Base-by-base conservation (phyloP, 164 flowering plant species). In the Houttuynia cordata region DNA sequence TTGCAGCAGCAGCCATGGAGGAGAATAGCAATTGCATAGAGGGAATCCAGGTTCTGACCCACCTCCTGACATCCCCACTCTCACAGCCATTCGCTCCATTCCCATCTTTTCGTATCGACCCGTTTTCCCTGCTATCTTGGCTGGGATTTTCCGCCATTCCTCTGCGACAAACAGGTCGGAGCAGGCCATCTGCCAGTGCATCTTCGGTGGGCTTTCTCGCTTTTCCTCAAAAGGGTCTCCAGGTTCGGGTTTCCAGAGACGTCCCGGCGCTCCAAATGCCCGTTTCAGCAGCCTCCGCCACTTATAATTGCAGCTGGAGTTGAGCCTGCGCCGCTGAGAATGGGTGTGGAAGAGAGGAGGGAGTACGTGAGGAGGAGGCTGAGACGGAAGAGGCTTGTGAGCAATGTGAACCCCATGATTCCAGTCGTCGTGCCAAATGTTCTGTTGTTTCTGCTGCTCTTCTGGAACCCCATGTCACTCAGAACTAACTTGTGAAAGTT, bases 81-180 rank as follows among this genome's bases (percentile, higher is more conserved):
- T 63, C 78, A 73, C 66, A 54, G 76, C n/a, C 97, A 94, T 4
- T 53, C 88, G 0, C 85, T 91, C 62, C 79, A 86, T 62, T 86
- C 96, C 7, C 94, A 91, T 61, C 58, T 82, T 68, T 81, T 88
- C 81, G 73, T 88, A 39, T 67, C 96, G 62, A 69, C 76, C 50
- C 85, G 73, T 53, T 66, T 91, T 75, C 96, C 94, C 20, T 85
- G 92, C 68, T 88, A 80, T 68, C 82, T 80, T 64, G 72, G 78
- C 67, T 91, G 91, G 87, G 87, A 91, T 68, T 92, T 81, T 70
- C 95, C 95, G 0, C 97, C 97, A 4, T n/a, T 85, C 57, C 82
- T 91, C 74, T 83, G 88, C 81, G 54, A 52, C 68, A 70, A 41
- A 56, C 8, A 40, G 19, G 58, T 12, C 53, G 21, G 40, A 30